These are phyloP conservation scores for Phytophthora cryptogea DNA, from an alignment of 352 stramenopile species.

Conservation along the genomic window DNA sequence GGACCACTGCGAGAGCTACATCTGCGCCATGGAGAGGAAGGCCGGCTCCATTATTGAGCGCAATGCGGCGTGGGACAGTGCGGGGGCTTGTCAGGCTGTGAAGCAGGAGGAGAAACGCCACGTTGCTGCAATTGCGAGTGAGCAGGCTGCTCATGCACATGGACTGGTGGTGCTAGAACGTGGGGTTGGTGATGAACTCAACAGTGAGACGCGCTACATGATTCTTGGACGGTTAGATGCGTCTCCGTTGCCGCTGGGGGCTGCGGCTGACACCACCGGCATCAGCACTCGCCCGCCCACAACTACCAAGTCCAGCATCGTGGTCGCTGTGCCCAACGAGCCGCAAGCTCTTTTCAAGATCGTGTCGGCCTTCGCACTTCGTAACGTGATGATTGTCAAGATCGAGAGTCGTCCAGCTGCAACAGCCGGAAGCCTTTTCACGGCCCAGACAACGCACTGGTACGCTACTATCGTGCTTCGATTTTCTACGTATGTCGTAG, in stretches of 20 bases:
- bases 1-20: constrained; percentile 69
- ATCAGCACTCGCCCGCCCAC: constrained; percentile 15
- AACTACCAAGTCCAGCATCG: constrained; percentile 68
- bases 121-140: constrained; percentile 66
- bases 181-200: constrained; percentile 63
- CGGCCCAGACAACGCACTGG: constrained; percentile 73
- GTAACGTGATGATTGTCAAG: constrained; percentile 81
- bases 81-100: constrained; percentile 69
- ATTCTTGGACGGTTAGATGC: constrained; percentile 65
- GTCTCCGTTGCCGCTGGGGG: constrained; percentile 40
- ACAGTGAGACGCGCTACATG: constrained; percentile 78
- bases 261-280: constrained; percentile 8
- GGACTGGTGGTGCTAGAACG: constrained; percentile 61
- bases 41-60: constrained; percentile 59
- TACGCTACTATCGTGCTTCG: constrained; percentile 18
- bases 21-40: constrained; percentile 65
- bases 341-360: constrained; percentile 78
- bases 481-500: neutral
- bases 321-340: constrained; percentile 74
- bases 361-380: constrained; percentile 75
- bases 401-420: constrained; percentile 79
- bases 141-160: constrained; percentile 58
- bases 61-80: constrained; percentile 68
- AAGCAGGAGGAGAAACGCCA: constrained; percentile 51
- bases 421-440: constrained; percentile 62